Percentiles rank a stretch among this genome's conserved stretches.
These are phyloP conservation scores for Spergularia marina DNA, from an alignment of 148 eudicot species.

Conservation along the genomic window DNA sequence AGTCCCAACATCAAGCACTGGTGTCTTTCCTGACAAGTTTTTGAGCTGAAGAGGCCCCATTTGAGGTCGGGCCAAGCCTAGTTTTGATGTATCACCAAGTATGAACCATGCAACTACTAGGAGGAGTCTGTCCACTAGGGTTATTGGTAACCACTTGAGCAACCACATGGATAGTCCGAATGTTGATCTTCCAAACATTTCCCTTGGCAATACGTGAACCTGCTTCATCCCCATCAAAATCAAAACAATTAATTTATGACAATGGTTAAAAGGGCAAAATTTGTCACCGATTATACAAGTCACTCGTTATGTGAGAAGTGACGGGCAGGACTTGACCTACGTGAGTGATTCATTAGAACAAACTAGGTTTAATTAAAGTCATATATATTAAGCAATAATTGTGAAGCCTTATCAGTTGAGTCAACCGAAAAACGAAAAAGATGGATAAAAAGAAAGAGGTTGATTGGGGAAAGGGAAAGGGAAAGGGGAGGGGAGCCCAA, in stretches of 20 bases:
- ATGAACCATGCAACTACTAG: slow-evolving; percentile 49
- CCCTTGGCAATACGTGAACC: slow-evolving; percentile 79
- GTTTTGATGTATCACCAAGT: slow-evolving; percentile 55
- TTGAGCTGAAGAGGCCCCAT: slow-evolving; percentile 73
- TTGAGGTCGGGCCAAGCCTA: slow-evolving; percentile 56
- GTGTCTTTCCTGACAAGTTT: slow-evolving; percentile 67
- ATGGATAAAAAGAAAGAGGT: background rate
- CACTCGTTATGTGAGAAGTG: no score
- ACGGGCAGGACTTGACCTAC: no score
- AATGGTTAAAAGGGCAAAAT: no score
- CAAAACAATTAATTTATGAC: background rate
- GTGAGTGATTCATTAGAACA: no score
- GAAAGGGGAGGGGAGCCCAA: slow-evolving; percentile 14
- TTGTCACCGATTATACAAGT: no score
- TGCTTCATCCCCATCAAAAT: slow-evolving; percentile 16
- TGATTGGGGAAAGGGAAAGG: slow-evolving; percentile 14
- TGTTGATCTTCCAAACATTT: slow-evolving; percentile 81
- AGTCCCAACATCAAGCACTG: slow-evolving; percentile 80
- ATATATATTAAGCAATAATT: background rate
- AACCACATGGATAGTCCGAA: slow-evolving; percentile 83
- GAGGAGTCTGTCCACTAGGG: slow-evolving; percentile 54
- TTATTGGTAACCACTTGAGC: slow-evolving; percentile 77
- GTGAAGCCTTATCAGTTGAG: background rate
- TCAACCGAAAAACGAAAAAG: background rate
- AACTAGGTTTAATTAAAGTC: no score